Evolutionary conservation across 768 basidiomycete genomes (phyloP), one percentile per base, ranked within the genome.

Genomic region (Leccinum uliginosum): DNA sequence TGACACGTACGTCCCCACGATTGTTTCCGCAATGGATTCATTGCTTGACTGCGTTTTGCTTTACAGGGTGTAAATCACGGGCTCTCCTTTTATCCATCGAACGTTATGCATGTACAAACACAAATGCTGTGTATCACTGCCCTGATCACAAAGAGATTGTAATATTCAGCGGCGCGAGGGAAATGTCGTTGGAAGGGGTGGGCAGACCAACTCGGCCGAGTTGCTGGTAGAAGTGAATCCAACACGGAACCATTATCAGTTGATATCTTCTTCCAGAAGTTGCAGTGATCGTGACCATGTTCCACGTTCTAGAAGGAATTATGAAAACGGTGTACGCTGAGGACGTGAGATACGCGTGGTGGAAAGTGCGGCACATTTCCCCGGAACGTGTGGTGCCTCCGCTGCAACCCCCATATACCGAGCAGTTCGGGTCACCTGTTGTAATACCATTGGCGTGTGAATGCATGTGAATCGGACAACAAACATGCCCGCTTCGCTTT

Each of bases 1-100:
- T 72, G 84, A 85, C 67, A 80, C 81, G 84, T 85, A 73, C 70
- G 83, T 79, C 61, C 38, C 55, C 45, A 57, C 52, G 19, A 26
- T 48, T 57, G 48, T 29, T 21, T 23, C 17, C 34, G 21, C 17
- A 27, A 15, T 23, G 17, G 30, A 51, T 35, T 14, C 53, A 48
- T 15, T 51, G 35, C 9, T 34, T 45, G 50, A 38, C n/a, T 9
- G 52, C 34, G 8, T 23, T 57, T 59, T 48, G 14, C 14, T 57
- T 60, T 44, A 11, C 50, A 78, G 77, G 59, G 76, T 79, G 60
- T 79, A 73, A 68, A 60, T 51, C 51, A 59, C 21, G 40, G 40
- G 21, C 44, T 11, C 34, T 40, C 23, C 12, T 46, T 55, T 38
- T 35, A 27, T 56, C 40, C 50, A 51, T 44, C 48, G 19, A 60